Base-by-base conservation (phyloP, 495 filamentous ascomycete genomes). In the Schizothecium vesticola region DNA sequence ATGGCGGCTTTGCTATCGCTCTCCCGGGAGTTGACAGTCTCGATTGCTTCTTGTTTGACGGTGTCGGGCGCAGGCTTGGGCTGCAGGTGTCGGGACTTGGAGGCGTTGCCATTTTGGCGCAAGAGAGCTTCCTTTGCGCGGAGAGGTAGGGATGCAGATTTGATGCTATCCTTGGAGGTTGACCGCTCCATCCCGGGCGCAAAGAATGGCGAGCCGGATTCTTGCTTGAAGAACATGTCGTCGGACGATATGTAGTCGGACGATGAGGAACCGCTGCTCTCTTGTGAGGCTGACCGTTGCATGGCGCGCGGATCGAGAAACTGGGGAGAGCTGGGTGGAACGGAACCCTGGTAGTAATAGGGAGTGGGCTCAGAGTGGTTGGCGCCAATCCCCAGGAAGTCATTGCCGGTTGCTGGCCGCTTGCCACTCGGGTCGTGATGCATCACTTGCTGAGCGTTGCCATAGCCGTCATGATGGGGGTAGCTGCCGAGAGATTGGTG, bases 1-100 rank as follows among this genome's bases (percentile, higher is more conserved):
- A 97, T 92, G 28, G 80, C 83, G 61, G 88, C 69, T 72, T 82
- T 83, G 21, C 78, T 75, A 26, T 79, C 78, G 65, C 81, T 81
- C 33, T 58, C 70, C 58, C 79, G 77, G 1, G 68, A 26, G 29
- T 63, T 70, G 21, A 70, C 63, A 12, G 73, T 56, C 29, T 78
- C 77, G 5, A 67, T 31, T 11, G 67, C 22, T n/a, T 68, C 73
- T 21, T 75, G 63, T 55, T 72, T 73, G 51, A 51, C 16, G 21
- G 23, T 59, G 9, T 75, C 75, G 19, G 65, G 66, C 9, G 75
- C 75, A 19, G 79, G 80, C 28, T 81, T 83, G 3, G 79, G 82
- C 56, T 80, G 77, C 8, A 83, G 72, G 2, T 69, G 62, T 24
- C 71, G 72, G 11, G 73, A 66, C 65, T 74, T 77, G 65, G 75